Base-by-base conservation (phyloP, 2,329 filamentous ascomycete species). In the Cercospora sesami region DNA sequence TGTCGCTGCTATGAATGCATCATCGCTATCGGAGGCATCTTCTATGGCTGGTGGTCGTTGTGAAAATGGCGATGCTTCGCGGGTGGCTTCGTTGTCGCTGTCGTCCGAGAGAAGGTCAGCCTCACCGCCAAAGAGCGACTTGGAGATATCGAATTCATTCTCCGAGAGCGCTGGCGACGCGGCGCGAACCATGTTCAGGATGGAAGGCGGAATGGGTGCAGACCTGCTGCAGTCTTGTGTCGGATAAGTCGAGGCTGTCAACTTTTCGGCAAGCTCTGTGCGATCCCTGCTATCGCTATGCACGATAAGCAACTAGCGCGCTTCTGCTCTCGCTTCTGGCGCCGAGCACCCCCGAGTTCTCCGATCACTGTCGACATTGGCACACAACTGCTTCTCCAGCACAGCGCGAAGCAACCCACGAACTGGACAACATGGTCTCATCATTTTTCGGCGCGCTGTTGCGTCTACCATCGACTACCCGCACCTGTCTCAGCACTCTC, bases 121-220 rank as follows among this genome's bases (percentile, higher is more conserved):
- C 69, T 85, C 85, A 70, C 85, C 82, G 21, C 69, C 70, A 28
- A 77, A 75, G 10, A 97, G 84, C 2, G 90, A 90, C 69, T 86
- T 89, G 21, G 93, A 88, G 63, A 99, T 97, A 76, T 99, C 95
- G 76, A 96, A 89, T 77, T 97, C 95, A 72, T 90, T 91, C 81
- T 98, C 94, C 60, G 94, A 98, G 67, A 86, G 85, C 60, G 93
- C 88, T 68, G 94, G 95, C 53, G 95, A 98, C 66, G 86, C 86
- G 76, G 87, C 89, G 78, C 84, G 85, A 81, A 72, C 58, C 68
- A 72, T 71, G 48, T 59, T 65, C 57, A 28, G 31, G 39, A 28
- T 36, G 36, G 57, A 36, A 21, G 4, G 30, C 16, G 48, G 36
- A 26, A 18, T 39, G 26, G 14, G 23, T 39, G 48, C 61, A 63